These are phyloP conservation scores for Eucalyptus cloeziana DNA, from an alignment of 345 rosid species.

Conservation along the genomic window DNA sequence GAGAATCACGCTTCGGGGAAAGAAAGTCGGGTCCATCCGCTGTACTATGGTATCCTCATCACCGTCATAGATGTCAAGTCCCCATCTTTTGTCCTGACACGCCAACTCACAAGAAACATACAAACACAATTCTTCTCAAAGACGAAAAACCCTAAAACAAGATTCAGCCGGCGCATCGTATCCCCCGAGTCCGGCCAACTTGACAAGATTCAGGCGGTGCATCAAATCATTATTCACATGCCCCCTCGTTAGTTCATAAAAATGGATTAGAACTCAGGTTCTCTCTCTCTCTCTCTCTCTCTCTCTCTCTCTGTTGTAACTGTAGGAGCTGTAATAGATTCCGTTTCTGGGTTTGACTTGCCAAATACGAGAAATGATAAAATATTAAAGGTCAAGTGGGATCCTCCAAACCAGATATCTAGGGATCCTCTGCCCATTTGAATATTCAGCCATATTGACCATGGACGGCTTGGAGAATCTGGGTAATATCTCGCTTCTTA, in stretches of 20 bases:
- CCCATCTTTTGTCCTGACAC: background rate
- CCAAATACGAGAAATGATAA: background rate
- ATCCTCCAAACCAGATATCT: constrained; percentile 19
- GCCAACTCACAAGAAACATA: background rate
- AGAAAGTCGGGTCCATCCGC: background rate
- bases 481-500: background rate
- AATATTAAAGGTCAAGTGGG: background rate
- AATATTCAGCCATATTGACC: background rate
- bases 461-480: background rate
- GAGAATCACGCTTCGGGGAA: background rate
- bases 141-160: background rate
- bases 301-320: background rate
- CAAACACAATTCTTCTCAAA: background rate
- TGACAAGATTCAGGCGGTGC: background rate
- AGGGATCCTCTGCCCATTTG: constrained; percentile 28
- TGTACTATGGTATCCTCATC: background rate
- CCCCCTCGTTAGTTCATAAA: background rate
- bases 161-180: constrained; percentile 1
- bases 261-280: background rate
- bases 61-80: background rate
- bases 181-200: background rate
- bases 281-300: background rate
- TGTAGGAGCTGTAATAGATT: background rate
- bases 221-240: background rate
- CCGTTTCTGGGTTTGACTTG: background rate